Evolutionary conservation across 208 protist genomes (phyloP).

Genomic region (Plasmodiophora brassicae): DNA sequence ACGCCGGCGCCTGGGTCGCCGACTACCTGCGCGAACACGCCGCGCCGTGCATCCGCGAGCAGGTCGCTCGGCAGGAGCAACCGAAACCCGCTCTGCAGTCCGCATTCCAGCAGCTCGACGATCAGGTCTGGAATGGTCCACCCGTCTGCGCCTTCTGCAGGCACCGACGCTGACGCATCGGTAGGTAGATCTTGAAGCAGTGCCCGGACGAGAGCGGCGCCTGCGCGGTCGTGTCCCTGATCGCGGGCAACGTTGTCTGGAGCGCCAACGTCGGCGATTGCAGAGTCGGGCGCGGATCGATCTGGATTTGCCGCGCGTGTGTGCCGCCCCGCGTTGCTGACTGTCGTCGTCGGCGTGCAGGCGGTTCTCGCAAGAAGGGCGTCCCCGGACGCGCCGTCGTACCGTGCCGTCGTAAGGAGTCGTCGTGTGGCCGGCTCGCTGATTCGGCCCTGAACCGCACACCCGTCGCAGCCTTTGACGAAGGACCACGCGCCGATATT

Average conservation of each 20-base stretch:
- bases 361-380: background rate
- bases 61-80: background rate
- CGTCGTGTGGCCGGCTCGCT: background rate
- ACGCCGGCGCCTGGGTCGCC: background rate
- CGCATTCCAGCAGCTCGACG: background rate
- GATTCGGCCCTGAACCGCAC: too few species aligned
- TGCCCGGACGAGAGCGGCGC: background rate
- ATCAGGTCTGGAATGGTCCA: background rate
- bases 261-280: background rate
- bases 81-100: background rate
- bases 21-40: background rate
- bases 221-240: background rate
- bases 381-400: background rate
- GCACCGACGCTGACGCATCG: background rate
- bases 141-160: background rate
- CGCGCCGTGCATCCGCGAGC: background rate
- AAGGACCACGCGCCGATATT: conserved; percentile 84
- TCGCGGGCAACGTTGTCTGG: background rate
- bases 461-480: conserved; percentile 68
- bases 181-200: background rate
- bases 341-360: background rate
- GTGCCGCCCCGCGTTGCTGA: too few species aligned
- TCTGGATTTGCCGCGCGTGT: background rate
- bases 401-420: background rate
- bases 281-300: background rate